Percentiles rank a stretch among this genome's conserved stretches.
Conservation (phyloP, 192 early-diverging fungal genomes). For the Umbelopsis sp. region DNA sequence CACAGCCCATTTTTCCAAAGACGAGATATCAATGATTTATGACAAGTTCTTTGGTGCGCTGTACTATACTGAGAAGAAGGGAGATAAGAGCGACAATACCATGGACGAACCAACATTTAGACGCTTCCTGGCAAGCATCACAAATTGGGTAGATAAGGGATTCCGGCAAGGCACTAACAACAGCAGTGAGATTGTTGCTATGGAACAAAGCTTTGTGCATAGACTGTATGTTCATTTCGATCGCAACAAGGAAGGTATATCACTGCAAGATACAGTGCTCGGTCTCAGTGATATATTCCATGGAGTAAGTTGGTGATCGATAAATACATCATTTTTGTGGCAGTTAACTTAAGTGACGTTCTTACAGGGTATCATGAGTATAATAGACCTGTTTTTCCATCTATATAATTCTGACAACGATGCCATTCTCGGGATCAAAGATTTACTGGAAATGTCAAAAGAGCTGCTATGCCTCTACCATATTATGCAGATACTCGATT, state of each 20-base stretch:
- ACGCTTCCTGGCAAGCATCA: constrained; percentile 61
- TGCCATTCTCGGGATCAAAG: constrained; percentile 64
- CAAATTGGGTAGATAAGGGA: constrained; percentile 49
- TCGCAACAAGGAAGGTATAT: constrained; percentile 1
- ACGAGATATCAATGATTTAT: constrained; percentile 78
- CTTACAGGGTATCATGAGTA: constrained; percentile 71
- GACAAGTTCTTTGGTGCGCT: constrained; percentile 78
- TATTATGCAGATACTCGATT: constrained; percentile 18
- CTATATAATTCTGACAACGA: constrained; percentile 67
- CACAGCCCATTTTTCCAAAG: constrained; percentile 68
- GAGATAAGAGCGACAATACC: constrained; percentile 24
- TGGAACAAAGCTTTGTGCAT: constrained; percentile 23
- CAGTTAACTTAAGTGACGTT: neutral
- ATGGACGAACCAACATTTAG: constrained; percentile 63
- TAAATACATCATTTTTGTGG: neutral
- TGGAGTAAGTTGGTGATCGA: constrained; percentile 18
- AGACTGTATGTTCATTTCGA: constrained; percentile 34
- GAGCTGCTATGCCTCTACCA: constrained; percentile 68
- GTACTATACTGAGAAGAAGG: constrained; percentile 49
- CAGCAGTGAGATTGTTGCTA: neutral
- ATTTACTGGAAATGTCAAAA: constrained; percentile 79
- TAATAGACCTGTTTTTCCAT: constrained; percentile 74
- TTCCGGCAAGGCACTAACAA: constrained; percentile 2
- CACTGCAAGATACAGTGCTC: constrained; percentile 67
- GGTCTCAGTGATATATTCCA: constrained; percentile 58